Conservation (phyloP, 352 stramenopile genomes). For the Phytophthora macrochlamydospora region DNA sequence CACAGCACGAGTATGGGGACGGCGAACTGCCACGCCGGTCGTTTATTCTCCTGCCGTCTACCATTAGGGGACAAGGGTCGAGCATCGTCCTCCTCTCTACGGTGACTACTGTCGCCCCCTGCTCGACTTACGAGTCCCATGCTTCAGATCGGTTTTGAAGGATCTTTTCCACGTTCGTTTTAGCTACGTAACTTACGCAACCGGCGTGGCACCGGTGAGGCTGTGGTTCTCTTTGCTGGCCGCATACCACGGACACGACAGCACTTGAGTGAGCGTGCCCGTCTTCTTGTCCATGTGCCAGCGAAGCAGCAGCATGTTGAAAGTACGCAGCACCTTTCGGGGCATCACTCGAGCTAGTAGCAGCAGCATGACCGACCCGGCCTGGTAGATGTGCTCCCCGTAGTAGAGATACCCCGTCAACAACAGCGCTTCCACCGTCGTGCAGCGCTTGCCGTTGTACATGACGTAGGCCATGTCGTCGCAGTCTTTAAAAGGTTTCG, state of each 20-base stretch:
- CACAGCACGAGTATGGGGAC: conserved; percentile 16
- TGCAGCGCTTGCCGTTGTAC: conserved; percentile 26
- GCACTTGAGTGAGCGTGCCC: conserved; percentile 14
- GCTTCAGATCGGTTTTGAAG: background rate
- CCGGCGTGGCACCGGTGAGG: conserved; percentile 11
- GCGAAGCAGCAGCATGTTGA: conserved; percentile 37
- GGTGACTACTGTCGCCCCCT: background rate
- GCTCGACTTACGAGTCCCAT: background rate
- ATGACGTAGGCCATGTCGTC: conserved; percentile 34
- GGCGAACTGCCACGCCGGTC: conserved; percentile 21
- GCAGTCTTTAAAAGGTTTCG: conserved; percentile 26
- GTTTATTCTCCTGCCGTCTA: background rate
- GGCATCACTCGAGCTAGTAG: conserved; percentile 25
- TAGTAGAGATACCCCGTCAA: conserved; percentile 35
- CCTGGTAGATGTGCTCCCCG: conserved; percentile 36
- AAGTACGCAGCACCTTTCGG: conserved; percentile 29
- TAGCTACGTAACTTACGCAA: conserved; percentile 1
- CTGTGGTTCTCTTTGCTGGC: conserved; percentile 24
- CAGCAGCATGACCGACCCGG: conserved; percentile 27
- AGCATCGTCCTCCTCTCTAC: background rate
- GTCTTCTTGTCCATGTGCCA: conserved; percentile 30
- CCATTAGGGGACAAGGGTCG: background rate
- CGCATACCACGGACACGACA: conserved; percentile 29
- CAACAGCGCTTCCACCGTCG: conserved; percentile 28
- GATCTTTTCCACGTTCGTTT: background rate